Conservation (phyloP, 345 rosid species). For the Heritiera fomes region DNA sequence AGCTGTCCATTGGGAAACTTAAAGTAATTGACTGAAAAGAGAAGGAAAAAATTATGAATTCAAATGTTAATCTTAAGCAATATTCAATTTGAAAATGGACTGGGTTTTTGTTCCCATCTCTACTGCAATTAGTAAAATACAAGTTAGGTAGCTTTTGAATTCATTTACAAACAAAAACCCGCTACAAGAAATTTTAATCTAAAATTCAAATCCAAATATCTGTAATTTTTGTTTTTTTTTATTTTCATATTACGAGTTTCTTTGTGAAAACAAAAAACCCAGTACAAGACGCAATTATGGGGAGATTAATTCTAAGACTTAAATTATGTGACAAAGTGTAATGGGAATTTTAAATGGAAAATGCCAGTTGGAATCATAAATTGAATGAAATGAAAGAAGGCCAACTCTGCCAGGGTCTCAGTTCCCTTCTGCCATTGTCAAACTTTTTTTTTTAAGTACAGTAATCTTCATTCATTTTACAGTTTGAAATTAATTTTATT, state of each 20-base stretch:
- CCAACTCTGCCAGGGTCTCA: background rate
- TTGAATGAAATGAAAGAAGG: background rate
- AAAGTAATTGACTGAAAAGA: background rate
- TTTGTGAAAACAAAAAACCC: background rate
- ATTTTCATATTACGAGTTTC: no score
- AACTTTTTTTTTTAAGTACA: no score
- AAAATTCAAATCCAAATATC: background rate
- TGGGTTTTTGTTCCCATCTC: background rate
- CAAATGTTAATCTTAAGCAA: background rate
- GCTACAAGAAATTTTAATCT: no score
- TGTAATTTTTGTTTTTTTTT: no score
- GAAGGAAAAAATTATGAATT: background rate
- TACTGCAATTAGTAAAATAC: background rate
- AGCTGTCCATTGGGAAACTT: background rate
- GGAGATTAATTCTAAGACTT: background rate
- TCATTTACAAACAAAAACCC: background rate
- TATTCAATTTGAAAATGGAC: background rate
- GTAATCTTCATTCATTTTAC: no score
- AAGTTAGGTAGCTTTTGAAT: background rate
- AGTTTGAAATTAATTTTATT: no score
- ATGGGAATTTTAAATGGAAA: background rate
- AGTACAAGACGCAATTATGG: background rate
- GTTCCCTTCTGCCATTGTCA: background rate
- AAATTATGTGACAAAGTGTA: background rate
- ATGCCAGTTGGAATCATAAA: conserved; percentile 12